Base-by-base conservation (phyloP, 2,329 filamentous ascomycete species). In the Aspergillus niger region DNA sequence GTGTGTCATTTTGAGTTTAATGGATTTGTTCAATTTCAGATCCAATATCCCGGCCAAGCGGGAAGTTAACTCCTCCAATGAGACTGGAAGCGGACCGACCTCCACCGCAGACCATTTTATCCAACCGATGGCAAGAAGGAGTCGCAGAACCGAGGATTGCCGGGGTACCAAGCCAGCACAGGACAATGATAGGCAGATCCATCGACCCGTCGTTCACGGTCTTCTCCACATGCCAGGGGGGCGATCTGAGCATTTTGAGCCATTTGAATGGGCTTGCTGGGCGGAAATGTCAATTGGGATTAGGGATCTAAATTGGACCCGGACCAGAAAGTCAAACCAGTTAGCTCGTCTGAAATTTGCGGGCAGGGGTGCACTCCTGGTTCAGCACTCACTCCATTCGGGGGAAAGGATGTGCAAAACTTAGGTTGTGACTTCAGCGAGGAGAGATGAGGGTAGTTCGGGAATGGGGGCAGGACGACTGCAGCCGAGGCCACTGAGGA, bases 151-250 rank as follows among this genome's bases (percentile, higher is more conserved):
- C 65, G 69, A 71, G 30, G 38, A 20, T 48, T 55, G 41, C 55
- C 63, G 60, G 39, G 58, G 43, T 55, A 41, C 48, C 47, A 49
- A 53, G 32, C 50, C 43, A 58, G 26, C 26, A 36, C 49, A 49
- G 56, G 55, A 51, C 53, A 49, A 17, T 57, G 44, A 69, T 69
- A 70, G 64, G 68, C 53, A 65, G 64, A 65, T 64, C 58, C 59
- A 61, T 28, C 50, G 64, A 63, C 63, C 65, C 65, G 60, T 64
- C 60, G 65, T 66, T 67, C 63, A 59, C 58, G 51, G 54, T 59
- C 13, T 36, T 8, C 60, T 50, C 62, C 62, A 64, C 53, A 55
- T 44, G 41, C 58, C 22, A 24, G 28, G 20, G 43, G 26, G 52
- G 41, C 44, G 58, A 60, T 60, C 43, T 48, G 47, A 51, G 50